Evolutionary conservation across 2,329 filamentous ascomycete species (phyloP).

Genomic region (Nannizzia gypsea): DNA sequence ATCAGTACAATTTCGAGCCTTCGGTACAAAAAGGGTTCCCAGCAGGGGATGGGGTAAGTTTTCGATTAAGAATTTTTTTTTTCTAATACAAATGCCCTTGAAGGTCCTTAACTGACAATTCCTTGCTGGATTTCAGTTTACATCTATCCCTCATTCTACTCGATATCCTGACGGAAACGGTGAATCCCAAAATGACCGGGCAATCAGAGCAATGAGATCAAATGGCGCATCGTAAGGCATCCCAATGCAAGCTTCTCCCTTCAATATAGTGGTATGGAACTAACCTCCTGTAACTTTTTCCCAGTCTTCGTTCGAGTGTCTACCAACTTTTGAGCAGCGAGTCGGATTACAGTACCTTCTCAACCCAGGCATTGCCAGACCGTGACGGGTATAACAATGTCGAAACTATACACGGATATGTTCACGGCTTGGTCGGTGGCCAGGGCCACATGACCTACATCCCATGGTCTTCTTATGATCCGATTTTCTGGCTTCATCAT

Average conservation of each 20-base stretch:
- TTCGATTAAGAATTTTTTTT: not conserved
- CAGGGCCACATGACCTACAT: slow-evolving; percentile 58
- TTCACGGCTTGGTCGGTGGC: slow-evolving; percentile 45
- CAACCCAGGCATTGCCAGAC: slow-evolving; percentile 15
- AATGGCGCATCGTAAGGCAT: slow-evolving; percentile 17
- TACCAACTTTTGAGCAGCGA: slow-evolving; percentile 22
- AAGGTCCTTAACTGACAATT: not conserved
- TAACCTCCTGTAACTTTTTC: not conserved
- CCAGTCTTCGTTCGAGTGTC: slow-evolving; percentile 16
- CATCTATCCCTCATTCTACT: slow-evolving; percentile 8
- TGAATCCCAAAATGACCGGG: slow-evolving; percentile 11
- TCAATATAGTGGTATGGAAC: not conserved
- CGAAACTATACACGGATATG: slow-evolving; percentile 37
- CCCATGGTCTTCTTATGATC: slow-evolving; percentile 65
- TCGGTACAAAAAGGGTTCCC: slow-evolving; percentile 17
- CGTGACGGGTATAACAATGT: slow-evolving; percentile 21
- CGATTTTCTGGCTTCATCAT: slow-evolving; percentile 68
- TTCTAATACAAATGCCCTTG: not conserved
- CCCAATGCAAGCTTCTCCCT: not conserved
- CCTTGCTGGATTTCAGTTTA: slow-evolving; percentile 6
- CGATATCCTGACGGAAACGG: slow-evolving; percentile 15
- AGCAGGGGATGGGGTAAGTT: slow-evolving; percentile 11
- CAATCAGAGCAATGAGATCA: slow-evolving; percentile 14
- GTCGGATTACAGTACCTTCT: slow-evolving; percentile 20
- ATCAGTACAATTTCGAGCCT: slow-evolving; percentile 29